Evolutionary conservation across 495 filamentous ascomycete genomes (phyloP).

Genomic region (Durotheca rogersii): DNA sequence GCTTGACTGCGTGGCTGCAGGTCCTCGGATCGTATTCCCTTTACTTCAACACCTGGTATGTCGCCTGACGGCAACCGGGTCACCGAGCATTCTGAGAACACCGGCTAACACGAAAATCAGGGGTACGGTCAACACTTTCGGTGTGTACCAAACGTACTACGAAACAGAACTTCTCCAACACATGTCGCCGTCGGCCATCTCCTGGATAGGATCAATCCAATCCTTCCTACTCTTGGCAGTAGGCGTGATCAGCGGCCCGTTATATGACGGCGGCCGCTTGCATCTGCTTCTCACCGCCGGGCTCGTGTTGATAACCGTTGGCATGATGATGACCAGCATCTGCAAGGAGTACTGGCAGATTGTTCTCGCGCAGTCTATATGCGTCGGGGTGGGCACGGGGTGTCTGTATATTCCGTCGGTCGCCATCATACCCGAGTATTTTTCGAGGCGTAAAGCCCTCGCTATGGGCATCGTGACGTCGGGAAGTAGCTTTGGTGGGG

Average conservation of each 20-base stretch:
- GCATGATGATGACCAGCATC: conserved; percentile 21
- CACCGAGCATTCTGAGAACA: too few species aligned
- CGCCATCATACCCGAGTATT: conserved; percentile 65
- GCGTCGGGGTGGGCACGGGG: conserved; percentile 56
- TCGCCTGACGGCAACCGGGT: neutral
- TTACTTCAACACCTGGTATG: conserved; percentile 63
- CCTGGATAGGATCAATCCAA: conserved; percentile 56
- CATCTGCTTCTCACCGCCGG: conserved; percentile 11
- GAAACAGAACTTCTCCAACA: conserved; percentile 40
- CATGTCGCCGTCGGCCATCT: conserved; percentile 46
- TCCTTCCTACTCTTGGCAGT: conserved; percentile 53
- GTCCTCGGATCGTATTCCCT: conserved; percentile 56
- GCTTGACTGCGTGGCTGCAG: conserved; percentile 52
- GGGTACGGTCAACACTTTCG: conserved; percentile 69
- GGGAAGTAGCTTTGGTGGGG: conserved; percentile 60
- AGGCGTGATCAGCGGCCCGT: conserved; percentile 53
- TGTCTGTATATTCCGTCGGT: conserved; percentile 63
- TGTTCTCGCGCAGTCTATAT: conserved; percentile 58
- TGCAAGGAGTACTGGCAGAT: conserved; percentile 51
- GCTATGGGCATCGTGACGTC: conserved; percentile 67
- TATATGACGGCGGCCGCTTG: conserved; percentile 58
- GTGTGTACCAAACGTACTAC: conserved; percentile 73
- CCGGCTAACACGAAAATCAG: too few species aligned
- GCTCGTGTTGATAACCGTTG: conserved; percentile 11
- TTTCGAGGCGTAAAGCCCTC: conserved; percentile 59